Evolutionary conservation across 768 basidiomycete species (phyloP).

Genomic region (Leccinum uliginosum): DNA sequence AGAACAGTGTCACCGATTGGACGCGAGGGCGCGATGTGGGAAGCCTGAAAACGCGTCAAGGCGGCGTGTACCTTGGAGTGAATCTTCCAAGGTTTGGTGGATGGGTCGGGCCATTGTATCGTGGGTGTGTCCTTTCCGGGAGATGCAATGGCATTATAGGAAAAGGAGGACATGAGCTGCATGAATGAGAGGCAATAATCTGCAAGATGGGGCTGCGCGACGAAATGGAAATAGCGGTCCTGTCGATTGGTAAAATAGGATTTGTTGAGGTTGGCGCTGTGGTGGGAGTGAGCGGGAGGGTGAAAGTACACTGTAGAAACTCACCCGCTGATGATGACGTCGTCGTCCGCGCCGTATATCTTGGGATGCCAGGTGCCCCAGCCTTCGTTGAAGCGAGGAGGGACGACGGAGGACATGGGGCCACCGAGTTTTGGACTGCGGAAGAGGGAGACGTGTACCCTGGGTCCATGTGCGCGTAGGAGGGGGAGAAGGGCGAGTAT

Average conservation of each 20-base stretch:
- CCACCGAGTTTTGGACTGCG: slow-evolving; percentile 83
- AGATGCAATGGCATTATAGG: slow-evolving; percentile 44
- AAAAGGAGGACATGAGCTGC: slow-evolving; percentile 61
- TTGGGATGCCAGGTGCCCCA: slow-evolving; percentile 99
- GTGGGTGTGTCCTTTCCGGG: slow-evolving; percentile 42
- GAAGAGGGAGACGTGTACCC: slow-evolving; percentile 78
- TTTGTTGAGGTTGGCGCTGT: slow-evolving; percentile 86
- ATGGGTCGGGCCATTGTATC: slow-evolving; percentile 63
- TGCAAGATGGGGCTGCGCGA: slow-evolving; percentile 54
- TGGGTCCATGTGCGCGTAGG: slow-evolving; percentile 61
- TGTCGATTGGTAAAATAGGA: slow-evolving; percentile 95
- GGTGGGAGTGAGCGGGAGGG: slow-evolving; percentile 2
- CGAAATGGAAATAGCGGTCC: slow-evolving; percentile 87
- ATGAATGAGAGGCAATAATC: slow-evolving; percentile 85
- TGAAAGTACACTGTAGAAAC: slow-evolving; percentile 17
- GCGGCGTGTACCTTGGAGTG: slow-evolving; percentile 54
- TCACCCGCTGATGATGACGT: slow-evolving; percentile 91
- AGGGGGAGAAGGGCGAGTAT: slow-evolving; percentile 69
- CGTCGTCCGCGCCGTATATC: slow-evolving; percentile 89
- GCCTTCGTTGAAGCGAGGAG: slow-evolving; percentile 93
- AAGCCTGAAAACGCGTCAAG: slow-evolving; percentile 57
- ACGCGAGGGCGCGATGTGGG: slow-evolving; percentile 20
- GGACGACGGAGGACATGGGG: slow-evolving; percentile 69
- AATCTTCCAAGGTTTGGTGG: slow-evolving; percentile 66
- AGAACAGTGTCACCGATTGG: slow-evolving; percentile 44